phyloP scores from a whole-genome alignment of 202 grass and related monocot genomes.

The Eragrostis tef region DNA sequence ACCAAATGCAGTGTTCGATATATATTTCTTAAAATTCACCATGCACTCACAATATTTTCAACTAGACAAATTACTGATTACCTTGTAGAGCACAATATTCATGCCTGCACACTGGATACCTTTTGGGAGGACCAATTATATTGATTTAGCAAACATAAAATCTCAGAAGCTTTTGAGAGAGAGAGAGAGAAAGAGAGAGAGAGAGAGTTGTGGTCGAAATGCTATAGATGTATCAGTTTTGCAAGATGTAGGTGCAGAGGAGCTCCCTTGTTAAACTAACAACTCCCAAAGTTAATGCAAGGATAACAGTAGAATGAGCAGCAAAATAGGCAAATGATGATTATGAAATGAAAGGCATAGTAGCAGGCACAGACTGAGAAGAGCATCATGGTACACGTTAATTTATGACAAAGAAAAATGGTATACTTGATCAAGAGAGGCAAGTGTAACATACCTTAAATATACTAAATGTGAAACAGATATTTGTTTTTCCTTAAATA shows the following conservation, averaged over 20 bases:
- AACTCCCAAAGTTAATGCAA: neutral
- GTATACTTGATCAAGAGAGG: slow-evolving; percentile 2
- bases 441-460: slow-evolving; percentile 46
- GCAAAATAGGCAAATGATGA: neutral
- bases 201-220: too few relatives aligned
- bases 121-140: too few relatives aligned
- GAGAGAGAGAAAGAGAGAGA: too few relatives aligned
- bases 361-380: neutral
- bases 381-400: neutral
- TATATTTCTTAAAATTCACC: neutral
- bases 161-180: too few relatives aligned
- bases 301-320: neutral
- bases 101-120: neutral
- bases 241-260: too few relatives aligned
- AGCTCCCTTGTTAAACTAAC: too few relatives aligned
- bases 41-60: neutral
- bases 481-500: slow-evolving; percentile 51
- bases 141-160: too few relatives aligned
- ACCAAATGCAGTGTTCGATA: neutral
- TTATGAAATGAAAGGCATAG: too few relatives aligned
- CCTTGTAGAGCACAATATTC: neutral
- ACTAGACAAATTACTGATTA: neutral
- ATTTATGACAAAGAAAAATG: neutral
- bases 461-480: slow-evolving; percentile 57
- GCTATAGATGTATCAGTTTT: too few relatives aligned